phyloP scores from a whole-genome alignment of 2,329 filamentous ascomycete genomes.

The Aspergillus thermomutatus region DNA sequence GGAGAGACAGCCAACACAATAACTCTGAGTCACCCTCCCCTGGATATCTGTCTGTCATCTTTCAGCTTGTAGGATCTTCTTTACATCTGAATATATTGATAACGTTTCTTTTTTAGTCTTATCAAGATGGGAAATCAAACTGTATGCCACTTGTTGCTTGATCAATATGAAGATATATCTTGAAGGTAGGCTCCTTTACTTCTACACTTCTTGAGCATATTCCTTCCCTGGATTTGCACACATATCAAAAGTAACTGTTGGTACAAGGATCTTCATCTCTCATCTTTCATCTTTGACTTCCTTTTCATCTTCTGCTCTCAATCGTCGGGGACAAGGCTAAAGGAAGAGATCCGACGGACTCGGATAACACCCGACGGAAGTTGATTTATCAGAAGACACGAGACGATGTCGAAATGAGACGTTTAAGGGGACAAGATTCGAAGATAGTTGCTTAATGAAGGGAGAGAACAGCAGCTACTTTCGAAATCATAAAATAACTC shows the following conservation, averaged over 20 bases:
- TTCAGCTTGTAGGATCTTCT: no score
- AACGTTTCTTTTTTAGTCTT: neutral
- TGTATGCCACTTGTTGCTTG: neutral
- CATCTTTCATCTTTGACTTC: neutral
- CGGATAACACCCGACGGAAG: slow-evolving; percentile 9
- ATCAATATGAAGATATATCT: neutral
- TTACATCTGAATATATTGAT: neutral
- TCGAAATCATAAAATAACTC: neutral
- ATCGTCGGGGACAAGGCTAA: neutral
- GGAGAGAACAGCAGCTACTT: neutral
- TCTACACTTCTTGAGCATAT: neutral
- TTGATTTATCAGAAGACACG: neutral
- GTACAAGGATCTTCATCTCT: no score
- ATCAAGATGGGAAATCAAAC: neutral
- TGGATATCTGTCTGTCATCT: neutral
- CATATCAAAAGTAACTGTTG: neutral
- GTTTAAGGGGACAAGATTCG: neutral
- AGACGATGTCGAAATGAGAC: neutral
- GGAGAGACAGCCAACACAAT: neutral
- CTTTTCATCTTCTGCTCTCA: neutral
- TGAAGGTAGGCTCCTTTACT: neutral
- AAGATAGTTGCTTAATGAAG: neutral
- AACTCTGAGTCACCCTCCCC: neutral
- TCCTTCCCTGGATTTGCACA: neutral
- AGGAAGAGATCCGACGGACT: slow-evolving; percentile 2